A percentile compares a stretch with the other conserved stretches of the same genome.
Conservation (phyloP, 1,284 basidiomycete species). For the Sparassis latifolia region DNA sequence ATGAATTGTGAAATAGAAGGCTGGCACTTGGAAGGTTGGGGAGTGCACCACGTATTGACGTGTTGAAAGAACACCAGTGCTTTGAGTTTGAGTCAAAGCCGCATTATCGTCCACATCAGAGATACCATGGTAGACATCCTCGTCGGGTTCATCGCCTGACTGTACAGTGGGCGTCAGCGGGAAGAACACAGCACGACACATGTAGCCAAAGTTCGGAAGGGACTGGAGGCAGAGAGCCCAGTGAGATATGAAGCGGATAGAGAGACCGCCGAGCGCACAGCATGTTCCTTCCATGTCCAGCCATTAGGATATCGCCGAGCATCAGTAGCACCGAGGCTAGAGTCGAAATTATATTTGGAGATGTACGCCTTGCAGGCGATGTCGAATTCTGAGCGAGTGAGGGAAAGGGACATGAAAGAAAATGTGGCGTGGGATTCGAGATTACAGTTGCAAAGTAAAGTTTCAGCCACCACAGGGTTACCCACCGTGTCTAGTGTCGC, state of each 20-base stretch:
- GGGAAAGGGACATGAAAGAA: constrained; percentile 27
- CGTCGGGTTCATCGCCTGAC: not conserved
- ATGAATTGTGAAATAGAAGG: constrained; percentile 71
- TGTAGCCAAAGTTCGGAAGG: constrained; percentile 38
- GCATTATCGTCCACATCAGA: constrained; percentile 9
- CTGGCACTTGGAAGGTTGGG: constrained; percentile 68
- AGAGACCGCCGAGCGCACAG: constrained; percentile 31
- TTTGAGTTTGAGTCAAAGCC: constrained; percentile 3
- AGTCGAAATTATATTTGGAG: constrained; percentile 19
- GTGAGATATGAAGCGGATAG: constrained; percentile 6
- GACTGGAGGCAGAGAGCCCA: constrained; percentile 17
- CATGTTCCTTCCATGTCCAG: constrained; percentile 54
- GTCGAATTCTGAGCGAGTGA: constrained; percentile 59
- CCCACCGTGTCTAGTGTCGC: constrained; percentile 15
- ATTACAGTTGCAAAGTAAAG: constrained; percentile 23
- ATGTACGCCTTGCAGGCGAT: constrained; percentile 51
- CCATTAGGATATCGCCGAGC: constrained; percentile 11
- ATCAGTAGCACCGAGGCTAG: constrained; percentile 5
- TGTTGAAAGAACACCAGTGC: constrained; percentile 29
- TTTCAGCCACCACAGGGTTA: constrained; percentile 37
- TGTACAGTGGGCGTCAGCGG: not conserved
- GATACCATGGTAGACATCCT: not conserved
- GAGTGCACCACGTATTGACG: constrained; percentile 67
- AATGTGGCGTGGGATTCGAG: constrained; percentile 40
- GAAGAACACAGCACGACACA: constrained; percentile 31